Evolutionary conservation across 345 rosid species (phyloP), one percentile per base, ranked within the genome.

Genomic region (Eucalyptus marginata): DNA sequence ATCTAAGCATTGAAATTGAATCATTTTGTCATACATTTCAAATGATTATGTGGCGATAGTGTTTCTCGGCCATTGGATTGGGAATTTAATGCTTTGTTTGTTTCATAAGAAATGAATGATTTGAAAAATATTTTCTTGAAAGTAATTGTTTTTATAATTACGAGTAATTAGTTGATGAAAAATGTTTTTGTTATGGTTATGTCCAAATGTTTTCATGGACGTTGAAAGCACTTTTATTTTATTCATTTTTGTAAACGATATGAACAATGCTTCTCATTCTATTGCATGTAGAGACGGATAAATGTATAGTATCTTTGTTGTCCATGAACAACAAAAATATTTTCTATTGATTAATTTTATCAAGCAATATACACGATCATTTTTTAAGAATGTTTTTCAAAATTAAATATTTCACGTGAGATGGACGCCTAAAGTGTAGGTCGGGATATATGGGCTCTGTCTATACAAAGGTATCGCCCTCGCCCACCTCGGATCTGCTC

Each of bases 291-390:
- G 58, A 18, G 58, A 52, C 5, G 10, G 1, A 18, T 52, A 52
- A 52, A 52, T 18, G 25, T 18, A 52, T 3, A 52, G 58, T 18
- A 52, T 52, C 4, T 52, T 52, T 52, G 10, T 52, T 24, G 2
- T 58, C 25, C 64, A 24, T 10, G n/a, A 7, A 25, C 2, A 4
- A 25, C 3, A 11, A 25, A 58, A 1, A 7, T 18, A 7, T 16
- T 58, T 25, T 58, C 3, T 27, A 24, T 25, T 58, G 3, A 25
- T 6, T 58, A 10, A 20, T 58, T 58, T 58, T 58, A 20, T 59
- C 31, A 27, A 59, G n/a, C 6, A 25, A 58, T 58, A 59, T 3
- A 3, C 0, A 12, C 0, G n/a, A 59, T 59, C 5, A 29, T 27
- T 62, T 59, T 62, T 27, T 12, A 29, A 62, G 31, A 62, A 62